phyloP scores from a whole-genome alignment of 345 rosid species.

The Mangifera indica region DNA sequence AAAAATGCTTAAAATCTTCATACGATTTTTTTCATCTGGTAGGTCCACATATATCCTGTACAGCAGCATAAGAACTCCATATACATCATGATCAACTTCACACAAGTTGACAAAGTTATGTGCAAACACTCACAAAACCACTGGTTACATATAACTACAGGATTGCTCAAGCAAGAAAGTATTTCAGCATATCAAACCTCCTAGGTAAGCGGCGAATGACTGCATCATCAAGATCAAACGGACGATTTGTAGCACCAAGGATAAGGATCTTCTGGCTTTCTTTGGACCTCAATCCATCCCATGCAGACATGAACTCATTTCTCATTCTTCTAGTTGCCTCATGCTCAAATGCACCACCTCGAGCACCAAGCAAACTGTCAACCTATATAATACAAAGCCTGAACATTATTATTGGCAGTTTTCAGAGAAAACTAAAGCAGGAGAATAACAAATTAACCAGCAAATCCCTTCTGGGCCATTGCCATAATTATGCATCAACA shows the following conservation, averaged over 20 bases:
- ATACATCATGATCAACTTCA: slow-evolving; percentile 9
- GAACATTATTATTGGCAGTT: background rate
- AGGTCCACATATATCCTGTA: slow-evolving; percentile 89
- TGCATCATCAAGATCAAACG: slow-evolving; percentile 99
- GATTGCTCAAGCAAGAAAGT: background rate
- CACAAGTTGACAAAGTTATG: background rate
- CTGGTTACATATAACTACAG: background rate
- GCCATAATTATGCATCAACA: background rate
- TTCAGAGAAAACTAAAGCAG: background rate
- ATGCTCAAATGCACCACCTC: slow-evolving; percentile 92
- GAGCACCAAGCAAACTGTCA: slow-evolving; percentile 97
- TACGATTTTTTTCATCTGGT: slow-evolving; percentile 86
- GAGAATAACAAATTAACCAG: background rate
- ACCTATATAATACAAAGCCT: slow-evolving; percentile 46
- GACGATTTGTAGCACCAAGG: slow-evolving; percentile 98
- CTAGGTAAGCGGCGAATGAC: slow-evolving; percentile 97
- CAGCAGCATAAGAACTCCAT: slow-evolving; percentile 19
- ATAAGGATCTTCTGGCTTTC: slow-evolving; percentile 95
- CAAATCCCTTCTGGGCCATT: background rate
- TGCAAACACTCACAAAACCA: background rate
- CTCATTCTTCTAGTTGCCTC: slow-evolving; percentile 99
- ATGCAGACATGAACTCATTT: slow-evolving; percentile 99
- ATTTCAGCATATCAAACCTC: slow-evolving; percentile 46
- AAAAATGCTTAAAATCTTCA: slow-evolving; percentile 80
- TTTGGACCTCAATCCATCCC: slow-evolving; percentile 98